These are phyloP conservation scores for Protomyces inouyei DNA, from an alignment of 1,139 yeast genomes.

Conservation along the genomic window DNA sequence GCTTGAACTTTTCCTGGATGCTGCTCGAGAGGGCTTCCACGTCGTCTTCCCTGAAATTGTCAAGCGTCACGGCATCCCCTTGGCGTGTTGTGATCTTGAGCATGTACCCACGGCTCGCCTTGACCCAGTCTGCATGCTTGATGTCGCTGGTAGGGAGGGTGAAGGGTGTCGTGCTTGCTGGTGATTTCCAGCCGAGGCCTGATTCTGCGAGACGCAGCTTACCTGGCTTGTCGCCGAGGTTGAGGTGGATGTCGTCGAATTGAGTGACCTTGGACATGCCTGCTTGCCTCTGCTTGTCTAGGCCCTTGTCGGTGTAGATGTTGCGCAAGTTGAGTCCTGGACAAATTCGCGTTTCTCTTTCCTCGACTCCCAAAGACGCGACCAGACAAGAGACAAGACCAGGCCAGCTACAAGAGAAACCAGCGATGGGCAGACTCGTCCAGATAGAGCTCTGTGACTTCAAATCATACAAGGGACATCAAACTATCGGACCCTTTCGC, in stretches of 20 bases:
- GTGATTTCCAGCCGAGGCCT: conserved; percentile 88
- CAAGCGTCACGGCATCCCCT: conserved; percentile 78
- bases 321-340: too few species aligned
- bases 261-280: conserved; percentile 42
- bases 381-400: background rate
- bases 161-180: conserved; percentile 56
- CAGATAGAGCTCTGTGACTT: conserved; percentile 77
- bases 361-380: background rate
- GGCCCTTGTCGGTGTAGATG: background rate
- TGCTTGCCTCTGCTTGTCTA: background rate
- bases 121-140: conserved; percentile 77
- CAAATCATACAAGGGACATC: conserved; percentile 79
- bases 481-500: conserved; percentile 65
- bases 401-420: background rate
- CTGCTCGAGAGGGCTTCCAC: conserved; percentile 76
- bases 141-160: conserved; percentile 81
- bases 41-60: conserved; percentile 84
- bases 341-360: background rate
- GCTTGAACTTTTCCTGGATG: conserved; percentile 67
- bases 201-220: conserved; percentile 90
- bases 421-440: conserved; percentile 64
- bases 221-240: conserved; percentile 78
- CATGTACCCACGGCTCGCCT: conserved; percentile 90
- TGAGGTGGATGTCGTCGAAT: conserved; percentile 80
- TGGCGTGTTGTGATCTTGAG: conserved; percentile 82